Evolutionary conservation across 306 rosid genomes (phyloP).

Genomic region (Mucuna pruriens): DNA sequence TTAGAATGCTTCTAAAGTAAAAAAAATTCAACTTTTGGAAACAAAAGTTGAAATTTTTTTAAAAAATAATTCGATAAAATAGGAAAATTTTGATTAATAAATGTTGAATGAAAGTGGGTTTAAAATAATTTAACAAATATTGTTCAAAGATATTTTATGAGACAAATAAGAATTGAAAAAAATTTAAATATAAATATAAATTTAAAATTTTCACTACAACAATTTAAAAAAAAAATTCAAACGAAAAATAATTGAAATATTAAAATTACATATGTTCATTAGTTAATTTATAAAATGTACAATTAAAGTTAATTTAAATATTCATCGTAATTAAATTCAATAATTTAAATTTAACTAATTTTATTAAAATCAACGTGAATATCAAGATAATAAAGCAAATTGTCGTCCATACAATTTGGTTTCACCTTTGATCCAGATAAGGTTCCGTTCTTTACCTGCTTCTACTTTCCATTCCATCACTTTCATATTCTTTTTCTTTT

Average conservation of each 20-base stretch:
- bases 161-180: not conserved
- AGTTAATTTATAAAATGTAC: not conserved
- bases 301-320: too few species aligned
- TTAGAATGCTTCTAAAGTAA: too few species aligned
- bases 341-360: not conserved
- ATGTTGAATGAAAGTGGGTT: not conserved
- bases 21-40: too few species aligned
- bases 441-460: constrained; percentile 11
- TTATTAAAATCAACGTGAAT: not conserved
- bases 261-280: not conserved
- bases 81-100: not conserved
- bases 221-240: not conserved
- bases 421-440: constrained; percentile 21
- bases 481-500: constrained; percentile 10
- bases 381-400: not conserved
- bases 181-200: not conserved
- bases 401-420: constrained; percentile 21
- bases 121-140: not conserved
- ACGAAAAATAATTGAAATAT: not conserved
- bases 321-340: too few species aligned
- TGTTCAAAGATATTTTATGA: not conserved
- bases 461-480: not conserved
- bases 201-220: not conserved
- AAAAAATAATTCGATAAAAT: not conserved
- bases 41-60: too few species aligned